Conservation (phyloP, 257 asterid genomes). For the Catharanthus roseus region DNA sequence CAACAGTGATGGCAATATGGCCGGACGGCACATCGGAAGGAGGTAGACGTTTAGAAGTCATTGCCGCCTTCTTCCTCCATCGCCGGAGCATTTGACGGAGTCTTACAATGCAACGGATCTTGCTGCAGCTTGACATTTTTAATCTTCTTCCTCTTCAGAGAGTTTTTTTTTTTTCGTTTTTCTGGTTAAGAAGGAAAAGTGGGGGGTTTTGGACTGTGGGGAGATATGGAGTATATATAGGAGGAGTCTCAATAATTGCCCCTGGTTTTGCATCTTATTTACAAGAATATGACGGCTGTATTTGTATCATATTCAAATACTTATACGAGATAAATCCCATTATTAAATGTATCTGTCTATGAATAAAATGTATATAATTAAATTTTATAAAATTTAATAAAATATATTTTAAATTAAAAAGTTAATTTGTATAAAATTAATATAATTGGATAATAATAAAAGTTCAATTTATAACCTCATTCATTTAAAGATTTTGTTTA, state of each 20-base stretch:
- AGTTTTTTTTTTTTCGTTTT: neutral
- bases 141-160: neutral
- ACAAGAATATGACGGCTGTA: slow-evolving; percentile 15
- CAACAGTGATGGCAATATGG: slow-evolving; percentile 46
- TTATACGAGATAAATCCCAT: slow-evolving; percentile 7
- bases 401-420: too few relatives aligned
- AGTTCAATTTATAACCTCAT: too few relatives aligned
- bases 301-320: neutral
- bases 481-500: too few relatives aligned
- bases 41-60: slow-evolving; percentile 25
- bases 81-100: slow-evolving; percentile 47
- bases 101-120: slow-evolving; percentile 39
- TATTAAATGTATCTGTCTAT: too few relatives aligned
- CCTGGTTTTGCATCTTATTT: slow-evolving; percentile 26
- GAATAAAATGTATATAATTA: too few relatives aligned
- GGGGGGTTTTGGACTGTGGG: slow-evolving; percentile 18
- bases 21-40: slow-evolving; percentile 45
- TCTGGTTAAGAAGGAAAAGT: slow-evolving; percentile 7
- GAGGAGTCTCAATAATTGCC: neutral
- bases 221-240: slow-evolving; percentile 29
- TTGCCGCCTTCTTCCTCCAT: slow-evolving; percentile 46
- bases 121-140: slow-evolving; percentile 41
- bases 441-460: too few relatives aligned
- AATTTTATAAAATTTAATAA: too few relatives aligned
- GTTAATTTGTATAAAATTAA: too few relatives aligned